Percentiles rank a stretch among this genome's conserved stretches.
phyloP scores from a whole-genome alignment of 305 asterid species.

The Coffea humblotiana region DNA sequence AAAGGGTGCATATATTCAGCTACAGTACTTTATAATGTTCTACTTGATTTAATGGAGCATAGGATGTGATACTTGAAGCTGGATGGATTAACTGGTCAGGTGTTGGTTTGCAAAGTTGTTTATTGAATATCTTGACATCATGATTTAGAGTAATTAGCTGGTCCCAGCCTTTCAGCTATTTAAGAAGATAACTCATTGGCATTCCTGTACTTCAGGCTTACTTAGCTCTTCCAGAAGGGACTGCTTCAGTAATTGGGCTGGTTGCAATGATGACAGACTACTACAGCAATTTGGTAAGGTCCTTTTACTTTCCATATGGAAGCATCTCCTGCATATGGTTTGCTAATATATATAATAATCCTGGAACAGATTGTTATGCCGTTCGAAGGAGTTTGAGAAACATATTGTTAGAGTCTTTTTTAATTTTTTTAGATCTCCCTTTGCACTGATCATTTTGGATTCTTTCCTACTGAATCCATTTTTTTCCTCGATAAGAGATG shows the following conservation, averaged over 20 bases:
- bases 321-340: conserved; percentile 4
- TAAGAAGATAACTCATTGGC: conserved; percentile 7
- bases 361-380: background rate
- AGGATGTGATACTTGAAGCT: background rate
- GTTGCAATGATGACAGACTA: conserved; percentile 98
- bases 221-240: conserved; percentile 94
- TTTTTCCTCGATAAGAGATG: background rate
- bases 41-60: background rate
- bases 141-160: background rate
- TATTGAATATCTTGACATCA: background rate
- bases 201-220: conserved; percentile 67
- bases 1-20: background rate
- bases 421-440: background rate
- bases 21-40: background rate
- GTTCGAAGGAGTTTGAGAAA: background rate
- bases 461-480: background rate
- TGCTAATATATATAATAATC: background rate
- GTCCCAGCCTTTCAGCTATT: background rate
- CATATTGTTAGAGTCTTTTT: background rate
- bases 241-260: conserved; percentile 88
- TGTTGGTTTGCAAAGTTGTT: background rate
- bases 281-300: conserved; percentile 82
- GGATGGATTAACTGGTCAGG: background rate
- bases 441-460: background rate
- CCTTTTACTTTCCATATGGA: conserved; percentile 2